Base-by-base conservation (phyloP, 352 stramenopile species). In the Phytophthora ohioensis region DNA sequence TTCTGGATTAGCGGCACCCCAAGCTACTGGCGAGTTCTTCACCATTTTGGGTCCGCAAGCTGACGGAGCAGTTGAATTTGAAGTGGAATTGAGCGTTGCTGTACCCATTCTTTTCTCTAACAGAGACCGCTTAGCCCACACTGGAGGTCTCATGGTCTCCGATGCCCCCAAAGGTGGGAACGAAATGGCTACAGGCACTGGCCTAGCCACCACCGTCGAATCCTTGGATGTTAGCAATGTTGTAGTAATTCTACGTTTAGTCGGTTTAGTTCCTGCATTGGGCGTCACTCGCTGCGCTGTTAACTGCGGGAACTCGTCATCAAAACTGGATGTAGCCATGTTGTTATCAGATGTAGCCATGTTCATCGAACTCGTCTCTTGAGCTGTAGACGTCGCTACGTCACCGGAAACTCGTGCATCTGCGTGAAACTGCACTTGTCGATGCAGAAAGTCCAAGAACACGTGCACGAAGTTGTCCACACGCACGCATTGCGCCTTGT, bases 201-300 rank as follows among this genome's bases (percentile, higher is more conserved):
- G 69, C 12, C 72, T 59, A 15, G 71, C 64, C 41, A 83, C 61
- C 3, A 64, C 41, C 17, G 68, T 66, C 5, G 58, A 32, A 32
- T 76, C 58, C n/a, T 61, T 78, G n/a, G 51, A 46, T 5, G 71
- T 80, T 47, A 87, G 12, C 11, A 87, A 54, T 17, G 77, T 87
- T 7, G 79, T 87, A 0, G 79, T 87, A 64, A 87, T 87, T 15
- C 79, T 65, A 7, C 79, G 66, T 57, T 82, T 84, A 2, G 45
- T 55, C n/a, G 63, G n/a, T 54, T 79, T 81, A 8, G 17, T 21
- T 10, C 11, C 31, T n/a, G 17, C 27, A 46, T 39, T 45, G 30
- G 4, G 8, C 6, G 30, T n/a, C 11, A 47, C 30, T 49, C 42
- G 13, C 42, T 48, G 42, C n/a, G 30, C 31, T 38, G 47, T 5